Evolutionary conservation across 2,329 filamentous ascomycete genomes (phyloP).

Genomic region (Albifimbria verrucaria): DNA sequence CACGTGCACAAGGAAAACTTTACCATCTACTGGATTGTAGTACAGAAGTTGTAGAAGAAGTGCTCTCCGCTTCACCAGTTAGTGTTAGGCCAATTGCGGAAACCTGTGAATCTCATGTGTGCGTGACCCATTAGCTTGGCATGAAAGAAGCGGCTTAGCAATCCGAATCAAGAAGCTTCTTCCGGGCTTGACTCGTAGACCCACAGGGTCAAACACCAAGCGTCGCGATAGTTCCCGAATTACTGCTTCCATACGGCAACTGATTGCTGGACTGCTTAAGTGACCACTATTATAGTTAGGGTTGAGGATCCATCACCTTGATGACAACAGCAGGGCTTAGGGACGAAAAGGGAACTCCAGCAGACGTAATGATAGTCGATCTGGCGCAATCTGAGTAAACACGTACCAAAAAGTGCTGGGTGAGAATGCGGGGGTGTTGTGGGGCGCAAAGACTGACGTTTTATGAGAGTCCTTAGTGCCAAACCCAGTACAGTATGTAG

Average conservation of each 20-base stretch:
- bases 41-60: too few relatives aligned
- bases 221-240: neutral
- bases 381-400: neutral
- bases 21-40: too few relatives aligned
- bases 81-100: too few relatives aligned
- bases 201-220: neutral
- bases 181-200: neutral
- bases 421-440: neutral
- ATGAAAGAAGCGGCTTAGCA: neutral
- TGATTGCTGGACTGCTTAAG: neutral
- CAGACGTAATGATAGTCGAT: neutral
- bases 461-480: neutral
- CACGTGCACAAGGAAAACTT: too few relatives aligned
- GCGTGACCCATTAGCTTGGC: neutral
- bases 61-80: too few relatives aligned
- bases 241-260: neutral
- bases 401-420: neutral
- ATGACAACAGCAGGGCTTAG: neutral
- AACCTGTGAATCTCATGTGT: neutral
- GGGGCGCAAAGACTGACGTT: neutral
- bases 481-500: neutral
- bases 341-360: neutral
- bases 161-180: neutral
- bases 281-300: neutral
- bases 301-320: neutral